Evolutionary conservation across 2,329 filamentous ascomycete species (phyloP).

Genomic region (Pestalotiopsis sp.): DNA sequence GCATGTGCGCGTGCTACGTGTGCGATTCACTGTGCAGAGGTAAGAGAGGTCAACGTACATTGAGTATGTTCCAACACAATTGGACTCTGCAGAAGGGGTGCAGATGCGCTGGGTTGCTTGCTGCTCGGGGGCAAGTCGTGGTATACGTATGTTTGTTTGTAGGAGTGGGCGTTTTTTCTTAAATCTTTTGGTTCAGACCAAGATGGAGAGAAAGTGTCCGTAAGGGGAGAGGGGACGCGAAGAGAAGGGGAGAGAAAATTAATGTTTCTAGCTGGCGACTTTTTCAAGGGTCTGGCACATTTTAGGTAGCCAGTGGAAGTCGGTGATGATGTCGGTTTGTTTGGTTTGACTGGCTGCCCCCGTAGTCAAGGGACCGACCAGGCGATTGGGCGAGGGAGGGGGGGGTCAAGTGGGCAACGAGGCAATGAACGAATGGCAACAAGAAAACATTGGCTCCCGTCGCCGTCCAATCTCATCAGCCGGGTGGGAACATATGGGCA

Average conservation of each 20-base stretch:
- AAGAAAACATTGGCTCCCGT: not conserved
- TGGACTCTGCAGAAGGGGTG: not conserved
- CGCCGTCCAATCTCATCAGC: not conserved
- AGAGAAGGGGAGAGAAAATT: not conserved
- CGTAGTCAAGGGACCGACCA: not conserved
- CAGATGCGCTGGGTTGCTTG: not conserved
- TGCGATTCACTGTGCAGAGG: not conserved
- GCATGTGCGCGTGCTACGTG: not conserved
- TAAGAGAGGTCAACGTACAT: not conserved
- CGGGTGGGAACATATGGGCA: not conserved
- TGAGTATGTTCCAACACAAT: not conserved
- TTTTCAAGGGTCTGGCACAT: not conserved
- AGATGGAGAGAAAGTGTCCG: not conserved
- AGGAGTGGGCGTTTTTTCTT: not conserved
- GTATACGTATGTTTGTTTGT: not conserved
- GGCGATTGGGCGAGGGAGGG: not conserved
- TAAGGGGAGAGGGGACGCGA: not conserved
- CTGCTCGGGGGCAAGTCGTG: not conserved
- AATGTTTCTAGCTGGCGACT: not conserved
- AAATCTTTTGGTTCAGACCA: not conserved
- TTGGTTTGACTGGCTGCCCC: slow-evolving; percentile 1
- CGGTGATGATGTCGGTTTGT: slow-evolving; percentile 14
- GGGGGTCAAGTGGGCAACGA: not conserved
- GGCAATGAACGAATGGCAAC: not conserved
- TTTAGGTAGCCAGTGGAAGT: not conserved